phyloP scores from a whole-genome alignment of 345 rosid genomes.

The Gossypium australe region DNA sequence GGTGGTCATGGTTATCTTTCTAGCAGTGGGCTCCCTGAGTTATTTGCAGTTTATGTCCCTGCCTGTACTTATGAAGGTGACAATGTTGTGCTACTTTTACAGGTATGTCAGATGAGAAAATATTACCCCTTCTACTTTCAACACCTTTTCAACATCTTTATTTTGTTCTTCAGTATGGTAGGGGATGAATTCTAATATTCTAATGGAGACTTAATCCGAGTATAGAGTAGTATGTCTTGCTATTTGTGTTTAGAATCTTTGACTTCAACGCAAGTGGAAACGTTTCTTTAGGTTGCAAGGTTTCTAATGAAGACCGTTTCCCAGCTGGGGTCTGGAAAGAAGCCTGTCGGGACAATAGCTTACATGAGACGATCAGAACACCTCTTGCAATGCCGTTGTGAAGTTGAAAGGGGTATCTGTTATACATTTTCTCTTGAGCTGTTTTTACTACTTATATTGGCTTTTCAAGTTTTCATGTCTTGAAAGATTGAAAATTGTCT shows the following conservation, averaged over 20 bases:
- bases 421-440: not conserved
- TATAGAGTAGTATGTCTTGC: not conserved
- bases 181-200: not conserved
- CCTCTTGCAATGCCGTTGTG: conserved; percentile 60
- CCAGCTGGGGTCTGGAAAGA: conserved; percentile 82
- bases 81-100: conserved; percentile 84
- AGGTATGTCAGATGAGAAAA: conserved; percentile 38
- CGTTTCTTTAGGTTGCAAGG: conserved; percentile 68
- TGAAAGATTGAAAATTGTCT: not conserved
- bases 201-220: not conserved
- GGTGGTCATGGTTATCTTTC: conserved; percentile 98
- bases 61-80: conserved; percentile 98
- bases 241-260: not conserved
- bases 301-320: conserved; percentile 88
- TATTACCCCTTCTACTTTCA: not conserved
- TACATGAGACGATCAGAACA: conserved; percentile 67
- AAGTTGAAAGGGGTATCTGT: conserved; percentile 56
- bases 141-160: not conserved
- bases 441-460: not conserved
- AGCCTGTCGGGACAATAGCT: conserved; percentile 79
- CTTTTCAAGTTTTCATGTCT: not conserved
- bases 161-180: not conserved
- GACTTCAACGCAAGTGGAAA: not conserved
- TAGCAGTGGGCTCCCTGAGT: conserved; percentile 95
- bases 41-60: conserved; percentile 90